Base-by-base conservation (phyloP, 805 yeast species). In the Komagataella mondaviorum region DNA sequence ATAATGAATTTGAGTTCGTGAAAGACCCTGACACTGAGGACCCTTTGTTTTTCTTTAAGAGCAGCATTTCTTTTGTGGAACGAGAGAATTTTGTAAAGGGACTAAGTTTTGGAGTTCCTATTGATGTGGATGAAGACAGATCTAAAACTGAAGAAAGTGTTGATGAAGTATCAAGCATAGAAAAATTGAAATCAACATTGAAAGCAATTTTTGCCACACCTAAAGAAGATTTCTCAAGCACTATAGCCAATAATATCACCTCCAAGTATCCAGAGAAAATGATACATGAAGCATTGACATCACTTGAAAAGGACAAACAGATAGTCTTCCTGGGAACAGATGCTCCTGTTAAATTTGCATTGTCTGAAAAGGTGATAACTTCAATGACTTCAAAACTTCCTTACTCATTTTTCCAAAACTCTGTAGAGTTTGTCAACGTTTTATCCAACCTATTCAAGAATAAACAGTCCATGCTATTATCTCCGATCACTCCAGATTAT, bases 1-100 rank as follows among this genome's bases (percentile, higher is more conserved):
- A 63, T 30, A 63, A 65, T 18, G 73, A 69, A 23, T 79, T 75
- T 56, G 67, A 68, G 0, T 71, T 78, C 51, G 63, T 68, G 1
- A 30, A 30, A 30, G 39, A 30, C 39, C 39, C 39, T 30, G 39
- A 30, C 6, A 30, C 39, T 30, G 39, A 30, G 14, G 39, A 30
- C 39, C 39, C 39, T 30, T 5, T 30, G 39, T 30, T 77, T 22
- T 70, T 76, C 23, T 68, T 71, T 49, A 80, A 73, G 46, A 77
- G 74, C 24, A 53, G 60, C 49, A 71, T 76, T 24, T 83, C 95
- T 1, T 80, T 86, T 83, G 68, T 83, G 51, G 88, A 83, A 57
- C 77, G 85, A 51, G 90, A 86, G 57, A 75, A 75, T 8, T 66
- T 71, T 23, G 63, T 82, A 49, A 64, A 78, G 0, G 69, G 68